These are phyloP conservation scores for Penicillium sp. DNA, from an alignment of 2,329 filamentous ascomycete species.

Conservation along the genomic window DNA sequence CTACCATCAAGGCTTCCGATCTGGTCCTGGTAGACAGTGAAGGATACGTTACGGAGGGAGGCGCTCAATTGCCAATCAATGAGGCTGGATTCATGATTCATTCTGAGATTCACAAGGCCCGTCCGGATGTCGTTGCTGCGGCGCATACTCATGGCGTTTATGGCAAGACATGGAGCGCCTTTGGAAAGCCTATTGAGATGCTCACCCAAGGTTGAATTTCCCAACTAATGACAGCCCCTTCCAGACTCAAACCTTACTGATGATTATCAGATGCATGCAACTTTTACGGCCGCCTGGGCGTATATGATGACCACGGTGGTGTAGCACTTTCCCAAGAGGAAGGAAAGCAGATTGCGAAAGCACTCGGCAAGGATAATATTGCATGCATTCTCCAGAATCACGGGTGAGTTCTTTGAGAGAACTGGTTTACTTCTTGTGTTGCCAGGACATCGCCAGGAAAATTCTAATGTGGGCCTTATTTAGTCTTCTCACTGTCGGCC, in stretches of 20 bases:
- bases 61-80: slow-evolving; percentile 45
- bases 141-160: slow-evolving; percentile 63
- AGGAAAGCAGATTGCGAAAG: slow-evolving; percentile 42
- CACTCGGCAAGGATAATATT: slow-evolving; percentile 46
- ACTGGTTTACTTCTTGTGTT: slow-evolving; percentile 6
- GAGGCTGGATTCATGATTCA: slow-evolving; percentile 63
- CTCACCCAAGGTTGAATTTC: slow-evolving; percentile 58
- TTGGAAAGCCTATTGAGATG: slow-evolving; percentile 63
- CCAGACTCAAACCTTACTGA: background rate
- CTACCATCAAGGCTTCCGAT: slow-evolving; percentile 47
- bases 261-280: slow-evolving; percentile 41
- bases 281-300: slow-evolving; percentile 42
- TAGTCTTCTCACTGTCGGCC: slow-evolving; percentile 46
- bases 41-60: slow-evolving; percentile 47
- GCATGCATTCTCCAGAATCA: slow-evolving; percentile 49
- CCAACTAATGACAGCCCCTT: background rate
- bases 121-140: slow-evolving; percentile 62
- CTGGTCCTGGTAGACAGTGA: slow-evolving; percentile 46
- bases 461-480: slow-evolving; percentile 21
- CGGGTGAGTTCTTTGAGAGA: slow-evolving; percentile 30
- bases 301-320: slow-evolving; percentile 48
- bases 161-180: slow-evolving; percentile 64
- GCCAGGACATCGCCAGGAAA: background rate
- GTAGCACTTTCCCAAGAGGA: slow-evolving; percentile 47
- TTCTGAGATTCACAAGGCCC: slow-evolving; percentile 61